Conservation (phyloP, 805 yeast genomes). For the Suhomyces pyralidae region DNA sequence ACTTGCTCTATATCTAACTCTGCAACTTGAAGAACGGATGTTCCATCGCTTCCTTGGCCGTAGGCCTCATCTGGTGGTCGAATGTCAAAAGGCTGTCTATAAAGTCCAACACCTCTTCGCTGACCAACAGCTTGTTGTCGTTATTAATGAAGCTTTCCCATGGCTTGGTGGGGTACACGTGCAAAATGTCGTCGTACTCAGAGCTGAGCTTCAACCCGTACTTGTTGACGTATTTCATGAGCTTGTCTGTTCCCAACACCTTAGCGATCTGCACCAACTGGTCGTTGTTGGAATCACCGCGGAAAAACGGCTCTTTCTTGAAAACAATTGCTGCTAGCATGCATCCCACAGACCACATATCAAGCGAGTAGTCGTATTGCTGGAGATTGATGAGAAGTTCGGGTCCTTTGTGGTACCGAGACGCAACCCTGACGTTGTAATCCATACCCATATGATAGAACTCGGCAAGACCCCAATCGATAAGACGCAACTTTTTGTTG, state of each 20-base stretch:
- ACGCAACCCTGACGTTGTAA: constrained; percentile 90
- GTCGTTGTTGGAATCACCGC: constrained; percentile 87
- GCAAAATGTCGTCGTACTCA: constrained; percentile 72
- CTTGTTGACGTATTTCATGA: constrained; percentile 64
- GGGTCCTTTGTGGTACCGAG: constrained; percentile 91
- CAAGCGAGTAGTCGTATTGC: constrained; percentile 87
- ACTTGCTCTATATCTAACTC: neutral
- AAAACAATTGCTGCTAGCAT: constrained; percentile 88
- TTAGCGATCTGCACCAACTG: constrained; percentile 87
- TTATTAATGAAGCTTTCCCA: constrained; percentile 77
- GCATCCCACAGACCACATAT: constrained; percentile 92
- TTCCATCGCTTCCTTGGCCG: constrained; percentile 84
- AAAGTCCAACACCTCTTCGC: constrained; percentile 70
- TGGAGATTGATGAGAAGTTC: constrained; percentile 82
- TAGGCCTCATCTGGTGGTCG: constrained; percentile 84
- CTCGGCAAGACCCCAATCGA: constrained; percentile 96
- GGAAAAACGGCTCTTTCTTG: constrained; percentile 88
- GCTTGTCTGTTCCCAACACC: constrained; percentile 81
- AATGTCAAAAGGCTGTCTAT: constrained; percentile 76
- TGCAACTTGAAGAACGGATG: constrained; percentile 46
- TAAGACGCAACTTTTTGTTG: constrained; percentile 65
- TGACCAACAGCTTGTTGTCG: constrained; percentile 64
- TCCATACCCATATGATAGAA: constrained; percentile 87
- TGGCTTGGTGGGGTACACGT: constrained; percentile 73
- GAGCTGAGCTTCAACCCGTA: constrained; percentile 68